Base-by-base conservation (phyloP, 2,329 filamentous ascomycete genomes). In the Trichoderma harzianum region DNA sequence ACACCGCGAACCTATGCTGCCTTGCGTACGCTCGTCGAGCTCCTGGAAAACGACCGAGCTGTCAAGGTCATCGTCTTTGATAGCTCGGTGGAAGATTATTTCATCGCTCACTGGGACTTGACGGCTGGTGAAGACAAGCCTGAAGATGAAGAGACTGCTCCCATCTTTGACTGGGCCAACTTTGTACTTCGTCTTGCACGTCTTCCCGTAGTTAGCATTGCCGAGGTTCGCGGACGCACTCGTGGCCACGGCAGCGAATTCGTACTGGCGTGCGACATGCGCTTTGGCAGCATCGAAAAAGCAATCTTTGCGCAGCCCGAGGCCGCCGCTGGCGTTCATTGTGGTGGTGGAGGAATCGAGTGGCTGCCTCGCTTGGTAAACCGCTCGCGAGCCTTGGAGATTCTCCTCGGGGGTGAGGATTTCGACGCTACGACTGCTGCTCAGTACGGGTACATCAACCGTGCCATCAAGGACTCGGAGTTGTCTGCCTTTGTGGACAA, bases 41-140 rank as follows among this genome's bases (percentile, higher is more conserved):
- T 26, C 2, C 64, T 67, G 11, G 47, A 67, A 67, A 55, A 67
- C 4, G 51, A 67, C 32, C 16, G 10, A 3, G 64, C 64, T 16
- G 64, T 67, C 32, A 57, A 67, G 7, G 64, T 67, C 21, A 26
- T 67, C 21, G 64, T 67, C 24, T 67, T 67, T 36, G 64, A 67
- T 28, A 67, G 47, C 24, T 55, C 64, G 1, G 47, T n/a, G 2
- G 47, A 55, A 26, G 64, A 67, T 5, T 67, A 67, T 24, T 67
- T 67, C 21, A 67, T 67, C 6, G 30, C 51, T 1, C 64, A 67
- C 11, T 67, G 12, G 10, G 64, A 67, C 24, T 11, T 67, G 11
- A 5, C 55, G 11, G 3, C 51, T 5, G 14, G 21, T 1, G n/a
- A 67, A 1, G 64, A 55, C 5, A 55, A 67, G 16, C 6, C 30